Evolutionary conservation across 495 filamentous ascomycete genomes (phyloP).

Genomic region (Trichocladium uniseriatum): DNA sequence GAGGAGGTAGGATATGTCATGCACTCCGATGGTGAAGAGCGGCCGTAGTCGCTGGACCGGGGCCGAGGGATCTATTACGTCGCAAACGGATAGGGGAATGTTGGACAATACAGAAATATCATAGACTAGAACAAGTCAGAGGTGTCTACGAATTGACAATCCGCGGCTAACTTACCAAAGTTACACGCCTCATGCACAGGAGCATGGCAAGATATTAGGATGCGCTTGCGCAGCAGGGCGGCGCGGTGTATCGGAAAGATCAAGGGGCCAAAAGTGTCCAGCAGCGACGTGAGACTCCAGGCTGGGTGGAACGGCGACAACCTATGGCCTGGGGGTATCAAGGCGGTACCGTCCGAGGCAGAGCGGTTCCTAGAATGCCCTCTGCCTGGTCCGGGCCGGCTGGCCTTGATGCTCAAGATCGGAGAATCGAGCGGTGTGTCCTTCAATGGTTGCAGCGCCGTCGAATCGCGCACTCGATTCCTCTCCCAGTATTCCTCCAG

Average conservation of each 20-base stretch:
- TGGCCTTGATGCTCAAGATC: slow-evolving; percentile 27
- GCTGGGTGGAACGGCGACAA: slow-evolving; percentile 78
- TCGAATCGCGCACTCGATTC: slow-evolving; percentile 45
- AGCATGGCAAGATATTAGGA: slow-evolving; percentile 73
- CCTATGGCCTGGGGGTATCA: slow-evolving; percentile 59
- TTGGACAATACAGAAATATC: slow-evolving; percentile 84
- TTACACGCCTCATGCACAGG: slow-evolving; percentile 81
- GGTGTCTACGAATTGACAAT: neutral
- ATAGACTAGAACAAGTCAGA: slow-evolving; percentile 57
- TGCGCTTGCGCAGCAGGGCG: slow-evolving; percentile 78
- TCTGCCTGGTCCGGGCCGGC: slow-evolving; percentile 24
- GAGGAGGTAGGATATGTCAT: slow-evolving; percentile 77
- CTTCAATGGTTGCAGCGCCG: slow-evolving; percentile 36
- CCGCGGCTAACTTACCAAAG: no score
- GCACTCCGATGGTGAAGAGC: slow-evolving; percentile 82
- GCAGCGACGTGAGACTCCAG: slow-evolving; percentile 62
- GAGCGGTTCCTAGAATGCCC: slow-evolving; percentile 47
- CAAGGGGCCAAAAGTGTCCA: slow-evolving; percentile 80
- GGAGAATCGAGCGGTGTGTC: slow-evolving; percentile 50
- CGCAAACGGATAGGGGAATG: slow-evolving; percentile 54
- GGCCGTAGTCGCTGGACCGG: slow-evolving; percentile 62
- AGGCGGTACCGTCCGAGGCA: slow-evolving; percentile 48
- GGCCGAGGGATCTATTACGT: slow-evolving; percentile 52
- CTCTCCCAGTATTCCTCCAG: slow-evolving; percentile 76
- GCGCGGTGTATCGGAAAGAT: slow-evolving; percentile 85